Conservation (phyloP, 768 basidiomycete genomes). For the Infundibulicybe gibba region DNA sequence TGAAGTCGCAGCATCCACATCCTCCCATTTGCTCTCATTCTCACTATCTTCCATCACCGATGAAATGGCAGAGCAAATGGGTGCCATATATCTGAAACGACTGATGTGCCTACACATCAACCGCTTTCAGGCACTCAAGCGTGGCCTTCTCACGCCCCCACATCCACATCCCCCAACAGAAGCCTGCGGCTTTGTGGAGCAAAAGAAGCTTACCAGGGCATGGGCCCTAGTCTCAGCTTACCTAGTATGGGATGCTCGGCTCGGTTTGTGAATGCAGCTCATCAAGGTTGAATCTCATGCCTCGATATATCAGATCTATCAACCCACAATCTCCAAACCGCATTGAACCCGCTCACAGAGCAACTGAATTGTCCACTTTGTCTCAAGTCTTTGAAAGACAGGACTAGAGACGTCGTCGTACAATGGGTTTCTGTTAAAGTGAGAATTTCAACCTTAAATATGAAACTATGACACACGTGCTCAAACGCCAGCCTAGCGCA, state of each 20-base stretch:
- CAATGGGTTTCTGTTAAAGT: too few relatives aligned
- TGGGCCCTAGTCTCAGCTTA: conserved; percentile 84
- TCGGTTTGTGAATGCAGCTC: conserved; percentile 42
- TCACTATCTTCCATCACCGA: conserved; percentile 67
- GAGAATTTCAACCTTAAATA: too few relatives aligned
- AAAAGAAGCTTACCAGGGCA: conserved; percentile 75
- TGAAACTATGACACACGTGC: too few relatives aligned
- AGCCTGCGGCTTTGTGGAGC: conserved; percentile 67
- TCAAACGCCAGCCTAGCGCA: too few relatives aligned
- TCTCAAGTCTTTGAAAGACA: too few relatives aligned
- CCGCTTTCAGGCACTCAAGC: conserved; percentile 77
- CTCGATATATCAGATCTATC: too few relatives aligned
- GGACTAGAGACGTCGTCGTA: too few relatives aligned
- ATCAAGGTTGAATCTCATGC: too few relatives aligned
- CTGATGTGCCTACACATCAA: conserved; percentile 85
- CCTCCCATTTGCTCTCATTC: conserved; percentile 58
- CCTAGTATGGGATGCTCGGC: conserved; percentile 80
- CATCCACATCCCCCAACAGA: conserved; percentile 68
- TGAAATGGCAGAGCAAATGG: conserved; percentile 64
- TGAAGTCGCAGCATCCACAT: conserved; percentile 30
- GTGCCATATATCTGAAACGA: conserved; percentile 73
- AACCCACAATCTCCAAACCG: too few relatives aligned
- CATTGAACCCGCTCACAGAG: too few relatives aligned
- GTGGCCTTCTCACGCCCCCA: conserved; percentile 71
- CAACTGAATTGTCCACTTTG: too few relatives aligned